phyloP scores from a whole-genome alignment of 768 basidiomycete genomes.

The Cystofilobasidium capitatum region DNA sequence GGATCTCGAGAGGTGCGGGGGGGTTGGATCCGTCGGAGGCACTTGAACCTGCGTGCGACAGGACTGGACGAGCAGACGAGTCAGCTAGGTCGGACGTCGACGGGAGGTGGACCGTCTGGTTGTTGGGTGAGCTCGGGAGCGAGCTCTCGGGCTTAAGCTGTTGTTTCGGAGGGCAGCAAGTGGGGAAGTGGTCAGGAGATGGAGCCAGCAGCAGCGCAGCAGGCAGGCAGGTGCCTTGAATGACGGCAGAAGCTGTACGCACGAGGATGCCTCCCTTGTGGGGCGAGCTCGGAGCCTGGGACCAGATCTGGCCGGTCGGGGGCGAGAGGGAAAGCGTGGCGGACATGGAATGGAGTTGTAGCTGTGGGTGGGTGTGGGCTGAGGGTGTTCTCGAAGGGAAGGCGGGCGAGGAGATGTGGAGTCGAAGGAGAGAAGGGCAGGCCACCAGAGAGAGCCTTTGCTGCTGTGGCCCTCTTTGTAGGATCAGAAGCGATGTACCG shows the following conservation, averaged over 20 bases:
- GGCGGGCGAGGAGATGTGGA: background rate
- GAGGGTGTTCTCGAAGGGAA: background rate
- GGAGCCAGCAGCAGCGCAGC: background rate
- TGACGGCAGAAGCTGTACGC: background rate
- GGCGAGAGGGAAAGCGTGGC: background rate
- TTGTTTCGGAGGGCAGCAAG: too few relatives aligned
- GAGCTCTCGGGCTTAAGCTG: too few relatives aligned
- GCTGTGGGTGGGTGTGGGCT: background rate
- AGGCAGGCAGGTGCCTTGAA: background rate
- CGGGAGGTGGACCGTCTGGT: background rate
- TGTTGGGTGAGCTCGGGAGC: background rate
- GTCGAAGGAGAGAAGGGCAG: background rate
- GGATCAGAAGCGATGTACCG: too few relatives aligned
- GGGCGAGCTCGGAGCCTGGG: background rate
- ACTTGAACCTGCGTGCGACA: background rate
- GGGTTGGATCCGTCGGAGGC: background rate
- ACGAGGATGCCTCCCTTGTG: constrained; percentile 22
- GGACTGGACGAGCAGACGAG: background rate
- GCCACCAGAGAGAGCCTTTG: too few relatives aligned
- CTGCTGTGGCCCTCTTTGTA: too few relatives aligned
- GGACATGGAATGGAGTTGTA: constrained; percentile 3
- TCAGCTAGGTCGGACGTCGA: constrained; percentile 4
- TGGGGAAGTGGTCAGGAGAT: background rate
- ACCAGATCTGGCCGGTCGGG: background rate
- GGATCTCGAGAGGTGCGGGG: background rate